Evolutionary conservation across 352 stramenopile genomes (phyloP), one percentile per base, ranked within the genome.

Genomic region (Globisporangium emineosum): DNA sequence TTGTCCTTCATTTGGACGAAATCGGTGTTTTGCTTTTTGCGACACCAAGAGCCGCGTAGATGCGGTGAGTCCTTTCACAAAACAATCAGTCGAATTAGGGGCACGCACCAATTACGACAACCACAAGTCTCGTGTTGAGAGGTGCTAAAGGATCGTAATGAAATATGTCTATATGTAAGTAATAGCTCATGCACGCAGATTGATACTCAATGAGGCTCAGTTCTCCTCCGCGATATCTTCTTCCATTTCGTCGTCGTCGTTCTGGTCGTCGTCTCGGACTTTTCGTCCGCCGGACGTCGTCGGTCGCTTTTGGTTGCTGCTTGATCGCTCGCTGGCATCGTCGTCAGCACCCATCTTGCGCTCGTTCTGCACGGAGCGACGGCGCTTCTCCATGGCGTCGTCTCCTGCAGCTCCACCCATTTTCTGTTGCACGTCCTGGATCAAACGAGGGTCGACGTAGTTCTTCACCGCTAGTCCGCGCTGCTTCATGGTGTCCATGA

Each of bases 401-500:
- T 63, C 55, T 4, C 61, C 65, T 21, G 55, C 45, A 50, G 52
- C 63, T 47, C 66, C 52, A 0, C 75, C 78, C 10, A 87, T 55
- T 33, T 89, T 88, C 23, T 81, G 64, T 43, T 93, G 72, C 9
- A 97, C 69, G 8, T 88, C 79, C 21, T 93, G 78, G 25, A 96
- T 65, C 13, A 97, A 47, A 5, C 75, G 71, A 12, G 76, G 43
- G 17, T 96, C 79, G 23, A 98, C 66, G 65, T 95, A 97, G 12
- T 71, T 75, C 62, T 91, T 89, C 29, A 93, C 37, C 12, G 62
- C 65, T 5, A 97, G 70, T 12, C 79, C 73, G 10, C 79, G 73
- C 17, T 74, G 60, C 25, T 81, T 81, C 89, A 98, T 97, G 33
- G 86, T 74, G 47, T 97, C 73, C 57, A 98, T 69, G 8, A 81